These are phyloP conservation scores for Rosa lucieae DNA, from an alignment of 306 rosid species.

Conservation along the genomic window DNA sequence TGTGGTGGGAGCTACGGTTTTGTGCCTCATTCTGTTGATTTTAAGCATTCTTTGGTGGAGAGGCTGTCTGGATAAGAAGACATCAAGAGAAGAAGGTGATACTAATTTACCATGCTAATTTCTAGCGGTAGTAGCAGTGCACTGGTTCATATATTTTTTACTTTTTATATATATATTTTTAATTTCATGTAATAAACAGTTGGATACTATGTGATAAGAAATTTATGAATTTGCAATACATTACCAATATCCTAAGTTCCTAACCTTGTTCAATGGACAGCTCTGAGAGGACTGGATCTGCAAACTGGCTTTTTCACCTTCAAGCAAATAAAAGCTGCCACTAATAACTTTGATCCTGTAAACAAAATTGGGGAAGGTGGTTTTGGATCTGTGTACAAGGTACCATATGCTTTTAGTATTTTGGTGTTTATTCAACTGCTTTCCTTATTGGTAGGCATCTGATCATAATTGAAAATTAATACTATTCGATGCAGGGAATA, in stretches of 20 bases:
- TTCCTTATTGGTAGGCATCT: not conserved
- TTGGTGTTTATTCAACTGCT: not conserved
- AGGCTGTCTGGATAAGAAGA: not conserved
- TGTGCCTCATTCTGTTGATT: not conserved
- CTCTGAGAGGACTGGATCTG: not conserved
- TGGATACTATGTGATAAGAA: not conserved
- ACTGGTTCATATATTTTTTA: not conserved
- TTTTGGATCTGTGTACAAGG: conserved; percentile 77
- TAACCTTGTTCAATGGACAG: not conserved
- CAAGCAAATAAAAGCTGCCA: conserved; percentile 37
- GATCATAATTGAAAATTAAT: not conserved
- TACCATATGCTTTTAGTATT: not conserved
- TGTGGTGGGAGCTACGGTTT: not conserved
- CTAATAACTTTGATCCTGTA: conserved; percentile 47
- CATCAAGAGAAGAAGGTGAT: not conserved
- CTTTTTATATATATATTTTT: too few species aligned
- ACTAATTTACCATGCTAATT: not conserved
- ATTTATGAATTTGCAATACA: not conserved
- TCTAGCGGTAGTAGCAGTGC: not conserved
- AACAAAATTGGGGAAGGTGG: conserved; percentile 82
- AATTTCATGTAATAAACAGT: too few species aligned
- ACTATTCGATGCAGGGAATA: conserved; percentile 35
- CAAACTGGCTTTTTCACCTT: not conserved
- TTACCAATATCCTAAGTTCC: not conserved
- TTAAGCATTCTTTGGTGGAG: conserved; percentile 3